Base-by-base conservation (phyloP, 176 grass and related monocot species). In the Bromus sterilis region DNA sequence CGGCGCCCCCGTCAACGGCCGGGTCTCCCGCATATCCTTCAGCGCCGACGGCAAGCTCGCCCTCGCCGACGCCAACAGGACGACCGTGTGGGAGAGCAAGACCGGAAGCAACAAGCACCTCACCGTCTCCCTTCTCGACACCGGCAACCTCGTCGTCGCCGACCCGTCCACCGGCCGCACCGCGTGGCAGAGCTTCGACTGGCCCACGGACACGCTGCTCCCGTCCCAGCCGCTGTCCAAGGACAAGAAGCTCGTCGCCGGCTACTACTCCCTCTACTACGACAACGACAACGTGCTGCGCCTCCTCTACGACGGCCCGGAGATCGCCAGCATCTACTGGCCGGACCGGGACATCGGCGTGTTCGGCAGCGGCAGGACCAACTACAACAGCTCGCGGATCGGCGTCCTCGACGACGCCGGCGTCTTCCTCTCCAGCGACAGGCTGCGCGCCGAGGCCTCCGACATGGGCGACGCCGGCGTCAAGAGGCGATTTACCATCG, bases 281-380 rank as follows among this genome's bases (percentile, higher is more conserved):
- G 48, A 51, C 48, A 51, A 51, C 48, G 48, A 51, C 48, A 51
- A 51, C 48, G 48, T 51, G 48, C 48, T 51, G 18, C 48, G 48
- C 2, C 48, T 51, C 48, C 3, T 51, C 6, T 51, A 51, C 3
- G 48, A 51, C 18, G 48, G 48, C 2, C 18, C 48, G 48, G 16
- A 51, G 18, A 51, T 51, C 0, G 80, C 89, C 2, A 88, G 82
- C 78, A 85, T 88, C 60, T 91, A 92, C 80, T 92, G 85, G 85
- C 82, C 86, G 4, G 11, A 31, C 9, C 76, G 78, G 15, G 42
- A 28, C 6, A 1, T 26, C 5, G 15, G 0, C 18, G 25, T n/a
- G 5, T 88, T 63, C 43, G 0, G 1, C 3, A 59, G 57, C 53
- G 82, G 78, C 40, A 76, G 86, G 29, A 89, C 82, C 0, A 4